Evolutionary conservation across 768 basidiomycete species (phyloP).

Genomic region (Pulveroboletus sp.): DNA sequence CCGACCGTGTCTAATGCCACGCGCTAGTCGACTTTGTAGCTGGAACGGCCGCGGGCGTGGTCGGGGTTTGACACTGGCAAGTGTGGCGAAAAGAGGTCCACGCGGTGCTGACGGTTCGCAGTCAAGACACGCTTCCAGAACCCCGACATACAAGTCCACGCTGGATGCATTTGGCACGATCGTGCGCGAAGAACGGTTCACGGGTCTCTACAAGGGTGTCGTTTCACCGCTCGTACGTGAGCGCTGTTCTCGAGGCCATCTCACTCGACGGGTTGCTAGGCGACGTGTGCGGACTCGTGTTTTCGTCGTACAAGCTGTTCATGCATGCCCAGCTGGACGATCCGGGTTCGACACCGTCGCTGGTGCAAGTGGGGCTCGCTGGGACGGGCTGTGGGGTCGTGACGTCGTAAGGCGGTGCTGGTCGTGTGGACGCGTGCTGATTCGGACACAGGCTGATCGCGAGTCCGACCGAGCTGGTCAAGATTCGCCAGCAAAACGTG

Average conservation of each 20-base stretch:
- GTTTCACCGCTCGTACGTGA: conserved; percentile 71
- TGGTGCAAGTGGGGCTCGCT: conserved; percentile 72
- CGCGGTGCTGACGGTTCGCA: conserved; percentile 21
- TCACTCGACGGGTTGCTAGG: conserved; percentile 36
- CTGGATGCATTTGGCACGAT: conserved; percentile 67
- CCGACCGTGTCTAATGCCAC: no score
- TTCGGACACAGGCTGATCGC: conserved; percentile 56
- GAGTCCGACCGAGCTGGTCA: conserved; percentile 83
- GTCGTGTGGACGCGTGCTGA: background rate
- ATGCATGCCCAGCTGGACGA: conserved; percentile 61
- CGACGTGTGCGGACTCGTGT: conserved; percentile 78
- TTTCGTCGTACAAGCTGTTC: conserved; percentile 80
- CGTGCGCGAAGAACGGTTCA: conserved; percentile 63
- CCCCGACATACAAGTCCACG: conserved; percentile 63
- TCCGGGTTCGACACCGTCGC: conserved; percentile 50
- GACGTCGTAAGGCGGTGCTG: conserved; percentile 58
- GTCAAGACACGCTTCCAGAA: conserved; percentile 84
- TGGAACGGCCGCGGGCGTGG: conserved; percentile 72
- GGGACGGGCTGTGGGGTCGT: conserved; percentile 79
- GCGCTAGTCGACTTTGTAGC: conserved; percentile 77
- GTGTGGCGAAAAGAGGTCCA: conserved; percentile 1
- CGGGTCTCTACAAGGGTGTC: conserved; percentile 74
- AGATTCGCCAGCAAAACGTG: conserved; percentile 76
- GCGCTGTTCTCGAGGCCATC: background rate
- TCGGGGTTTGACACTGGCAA: conserved; percentile 73